Evolutionary conservation across 148 eudicot species (phyloP), one percentile per base, ranked within the genome.

Genomic region (Heliamphora exappendiculata): DNA sequence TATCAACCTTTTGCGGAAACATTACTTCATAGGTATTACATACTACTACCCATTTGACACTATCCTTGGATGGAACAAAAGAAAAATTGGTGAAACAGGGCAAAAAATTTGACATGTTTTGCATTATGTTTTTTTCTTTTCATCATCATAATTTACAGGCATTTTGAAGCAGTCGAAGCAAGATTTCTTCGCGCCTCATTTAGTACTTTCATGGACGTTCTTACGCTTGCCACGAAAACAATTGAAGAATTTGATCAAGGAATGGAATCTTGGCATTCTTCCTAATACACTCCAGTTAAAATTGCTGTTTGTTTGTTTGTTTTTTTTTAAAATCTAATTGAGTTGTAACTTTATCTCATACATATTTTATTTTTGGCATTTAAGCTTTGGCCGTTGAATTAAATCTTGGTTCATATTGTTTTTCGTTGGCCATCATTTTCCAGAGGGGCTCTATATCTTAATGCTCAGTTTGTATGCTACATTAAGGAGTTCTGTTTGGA

Each of bases 111-210:
- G 63, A 4, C 22, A 53, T 31, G 22, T 24, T 13, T 33, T 7
- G 59, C 4, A 9, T 58, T 1, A 7, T 51, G 8, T 63, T 7
- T 17, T 39, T 71, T 29, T 4, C 29, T 73, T 73, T 55, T 17
- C 37, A n/a, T 58, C 13, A 20, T 73, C 51, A 16, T 39, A 37
- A 37, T 26, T 29, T 74, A 41, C 93, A 89, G 97, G 85, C 94
- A 89, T 84, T 92, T 95, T 67, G 97, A 95, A 82, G 97, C 97
- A 31, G 86, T 88, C 47, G 96, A 92, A 84, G 97, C 96, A 67
- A 95, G 97, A 84, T 92, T 95, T 83, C 96, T 95, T 26, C 92
- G 96, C 16, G 94, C 97, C 74, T 95, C 98, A 57, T 92, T 84
- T 75, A 89, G 90, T 57, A 92, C 97, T 33, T 92, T 89, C n/a